phyloP scores from a whole-genome alignment of 192 early-diverging fungal genomes.

The Coemansia sp. region DNA sequence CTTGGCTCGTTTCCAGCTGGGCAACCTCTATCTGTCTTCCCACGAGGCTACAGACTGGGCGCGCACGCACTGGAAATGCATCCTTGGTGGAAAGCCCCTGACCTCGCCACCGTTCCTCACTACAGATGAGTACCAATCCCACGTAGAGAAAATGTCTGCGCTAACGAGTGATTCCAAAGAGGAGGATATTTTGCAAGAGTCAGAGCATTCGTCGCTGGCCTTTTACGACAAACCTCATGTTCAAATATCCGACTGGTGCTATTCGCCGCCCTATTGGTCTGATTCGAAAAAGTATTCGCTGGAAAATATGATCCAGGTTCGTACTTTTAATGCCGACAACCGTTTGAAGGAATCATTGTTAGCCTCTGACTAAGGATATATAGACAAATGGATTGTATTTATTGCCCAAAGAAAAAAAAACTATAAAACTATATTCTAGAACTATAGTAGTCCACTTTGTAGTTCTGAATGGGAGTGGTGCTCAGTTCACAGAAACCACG shows the following conservation, averaged over 20 bases:
- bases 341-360: slow-evolving; percentile 30
- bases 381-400: too few species aligned
- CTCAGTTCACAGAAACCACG: too few species aligned
- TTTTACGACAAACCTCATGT: slow-evolving; percentile 19
- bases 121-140: slow-evolving; percentile 26
- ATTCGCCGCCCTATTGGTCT: slow-evolving; percentile 47
- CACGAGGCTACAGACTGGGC: slow-evolving; percentile 36
- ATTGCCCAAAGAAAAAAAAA: too few species aligned
- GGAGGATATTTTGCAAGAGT: slow-evolving; percentile 19
- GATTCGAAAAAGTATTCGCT: slow-evolving; percentile 70
- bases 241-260: slow-evolving; percentile 22
- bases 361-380: background rate
- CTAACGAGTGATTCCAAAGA: too few species aligned
- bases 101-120: slow-evolving; percentile 34
- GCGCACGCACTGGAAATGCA: slow-evolving; percentile 57
- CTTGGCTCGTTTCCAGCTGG: slow-evolving; percentile 62
- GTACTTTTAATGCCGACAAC: slow-evolving; percentile 61
- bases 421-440: too few species aligned
- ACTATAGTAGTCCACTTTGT: too few species aligned
- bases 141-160: too few species aligned
- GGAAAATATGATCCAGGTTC: slow-evolving; percentile 64
- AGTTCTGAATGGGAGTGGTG: too few species aligned
- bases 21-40: slow-evolving; percentile 56
- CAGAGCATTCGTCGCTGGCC: slow-evolving; percentile 25
- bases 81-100: slow-evolving; percentile 42